Evolutionary conservation across 1,284 basidiomycete genomes (phyloP).

Genomic region (Cronartium quercuum): DNA sequence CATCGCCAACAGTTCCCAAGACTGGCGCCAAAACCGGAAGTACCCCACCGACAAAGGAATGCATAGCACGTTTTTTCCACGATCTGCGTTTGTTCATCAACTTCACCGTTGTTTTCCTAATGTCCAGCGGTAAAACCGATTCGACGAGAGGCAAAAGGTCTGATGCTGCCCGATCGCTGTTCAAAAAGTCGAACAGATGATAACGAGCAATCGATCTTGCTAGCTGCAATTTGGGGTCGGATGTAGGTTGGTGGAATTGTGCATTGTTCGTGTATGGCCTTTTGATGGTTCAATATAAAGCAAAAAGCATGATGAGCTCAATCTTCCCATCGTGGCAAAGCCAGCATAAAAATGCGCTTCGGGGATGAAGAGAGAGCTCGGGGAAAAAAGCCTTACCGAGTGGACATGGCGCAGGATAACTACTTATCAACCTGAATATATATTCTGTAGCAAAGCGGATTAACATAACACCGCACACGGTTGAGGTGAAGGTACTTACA

Average conservation of each 20-base stretch:
- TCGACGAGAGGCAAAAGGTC: slow-evolving; percentile 16
- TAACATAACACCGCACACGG: too few species aligned
- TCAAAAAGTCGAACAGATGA: slow-evolving; percentile 17
- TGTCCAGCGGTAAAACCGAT: slow-evolving; percentile 1
- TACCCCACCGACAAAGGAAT: neutral
- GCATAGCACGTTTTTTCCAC: neutral
- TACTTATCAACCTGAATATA: too few species aligned
- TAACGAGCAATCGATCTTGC: slow-evolving; percentile 30
- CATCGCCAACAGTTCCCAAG: neutral
- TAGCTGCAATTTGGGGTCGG: neutral
- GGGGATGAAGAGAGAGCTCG: too few species aligned
- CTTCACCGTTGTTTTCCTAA: neutral
- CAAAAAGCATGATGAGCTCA: too few species aligned
- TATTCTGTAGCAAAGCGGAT: too few species aligned
- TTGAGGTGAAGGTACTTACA: too few species aligned
- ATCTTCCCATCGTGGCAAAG: too few species aligned
- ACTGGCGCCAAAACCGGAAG: neutral
- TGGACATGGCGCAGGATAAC: too few species aligned
- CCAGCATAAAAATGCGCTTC: too few species aligned
- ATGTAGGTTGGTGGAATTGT: neutral
- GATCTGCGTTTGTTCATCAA: neutral
- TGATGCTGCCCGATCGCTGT: slow-evolving; percentile 10
- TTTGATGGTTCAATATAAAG: too few species aligned
- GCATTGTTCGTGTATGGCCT: neutral
- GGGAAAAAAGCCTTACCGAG: too few species aligned